These are phyloP conservation scores for Oryza brachyantha DNA, from an alignment of 176 grass and related monocot genomes.

Conservation along the genomic window DNA sequence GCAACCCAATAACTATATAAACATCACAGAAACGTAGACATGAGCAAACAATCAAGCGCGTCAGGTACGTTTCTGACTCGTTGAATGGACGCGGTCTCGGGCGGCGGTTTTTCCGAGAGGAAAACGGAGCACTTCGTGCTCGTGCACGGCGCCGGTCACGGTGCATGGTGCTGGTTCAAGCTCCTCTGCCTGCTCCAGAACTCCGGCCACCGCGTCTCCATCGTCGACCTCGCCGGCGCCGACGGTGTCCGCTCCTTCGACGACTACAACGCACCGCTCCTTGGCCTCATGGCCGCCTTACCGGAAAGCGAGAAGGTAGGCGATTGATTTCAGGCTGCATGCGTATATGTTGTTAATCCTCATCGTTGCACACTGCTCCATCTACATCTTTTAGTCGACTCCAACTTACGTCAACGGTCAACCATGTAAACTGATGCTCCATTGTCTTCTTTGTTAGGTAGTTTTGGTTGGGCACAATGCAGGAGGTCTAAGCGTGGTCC, in stretches of 20 bases:
- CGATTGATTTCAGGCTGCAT: not conserved
- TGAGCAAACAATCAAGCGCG: not conserved
- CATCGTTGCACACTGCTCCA: not conserved
- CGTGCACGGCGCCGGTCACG: conserved; percentile 54
- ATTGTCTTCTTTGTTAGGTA: conserved; percentile 11
- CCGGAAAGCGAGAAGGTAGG: conserved; percentile 37
- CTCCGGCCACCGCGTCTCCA: conserved; percentile 39
- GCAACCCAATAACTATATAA: too few species aligned
- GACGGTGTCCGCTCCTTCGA: conserved; percentile 28
- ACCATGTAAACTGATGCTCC: not conserved
- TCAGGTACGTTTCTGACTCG: not conserved
- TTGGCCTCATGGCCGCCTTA: conserved; percentile 22
- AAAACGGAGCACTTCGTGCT: conserved; percentile 44
- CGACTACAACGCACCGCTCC: conserved; percentile 33
- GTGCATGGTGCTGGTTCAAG: conserved; percentile 65
- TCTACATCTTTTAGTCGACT: not conserved
- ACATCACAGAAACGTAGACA: conserved; percentile 11
- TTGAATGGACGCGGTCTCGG: not conserved
- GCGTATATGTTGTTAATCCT: too few species aligned
- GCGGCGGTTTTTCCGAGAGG: not conserved
- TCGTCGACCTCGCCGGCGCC: conserved; percentile 46
- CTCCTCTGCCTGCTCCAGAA: conserved; percentile 17
- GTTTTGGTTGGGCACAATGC: conserved; percentile 48
- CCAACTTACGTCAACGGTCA: not conserved
- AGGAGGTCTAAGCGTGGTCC: conserved; percentile 35